Percentiles rank a stretch among this genome's conserved stretches.
Evolutionary conservation across 2,329 filamentous ascomycete genomes (phyloP).

Genomic region (Emmonsia crescens): DNA sequence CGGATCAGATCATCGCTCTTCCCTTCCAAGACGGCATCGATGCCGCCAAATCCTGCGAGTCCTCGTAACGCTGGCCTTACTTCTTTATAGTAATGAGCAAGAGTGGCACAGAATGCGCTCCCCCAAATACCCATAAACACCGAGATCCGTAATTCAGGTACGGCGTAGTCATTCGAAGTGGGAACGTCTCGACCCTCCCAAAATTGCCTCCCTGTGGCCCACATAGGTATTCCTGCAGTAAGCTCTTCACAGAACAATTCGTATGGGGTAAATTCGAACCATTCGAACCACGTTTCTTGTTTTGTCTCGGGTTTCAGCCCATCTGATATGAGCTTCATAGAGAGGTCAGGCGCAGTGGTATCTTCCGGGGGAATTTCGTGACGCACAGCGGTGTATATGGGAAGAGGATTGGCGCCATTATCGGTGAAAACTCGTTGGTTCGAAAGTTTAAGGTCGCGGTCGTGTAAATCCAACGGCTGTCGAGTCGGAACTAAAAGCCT

Average conservation of each 20-base stretch:
- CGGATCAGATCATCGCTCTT: slow-evolving; percentile 77
- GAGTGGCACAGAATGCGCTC: slow-evolving; percentile 87
- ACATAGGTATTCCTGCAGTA: slow-evolving; percentile 82
- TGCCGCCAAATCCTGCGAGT: slow-evolving; percentile 59
- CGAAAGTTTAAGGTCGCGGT: slow-evolving; percentile 78
- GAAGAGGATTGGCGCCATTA: slow-evolving; percentile 70
- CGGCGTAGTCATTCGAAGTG: slow-evolving; percentile 52
- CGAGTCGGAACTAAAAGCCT: slow-evolving; percentile 73
- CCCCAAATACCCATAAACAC: slow-evolving; percentile 91
- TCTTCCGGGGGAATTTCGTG: slow-evolving; percentile 69
- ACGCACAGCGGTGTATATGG: slow-evolving; percentile 89
- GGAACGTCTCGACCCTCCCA: slow-evolving; percentile 58
- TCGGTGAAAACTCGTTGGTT: slow-evolving; percentile 69
- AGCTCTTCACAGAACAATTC: slow-evolving; percentile 95
- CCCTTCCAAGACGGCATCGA: slow-evolving; percentile 75
- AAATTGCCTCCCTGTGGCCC: slow-evolving; percentile 81
- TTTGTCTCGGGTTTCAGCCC: slow-evolving; percentile 37
- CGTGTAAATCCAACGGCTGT: slow-evolving; percentile 64
- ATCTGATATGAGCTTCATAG: slow-evolving; percentile 16
- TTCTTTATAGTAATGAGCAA: slow-evolving; percentile 94
- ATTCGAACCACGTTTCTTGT: slow-evolving; percentile 84
- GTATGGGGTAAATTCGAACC: slow-evolving; percentile 92
- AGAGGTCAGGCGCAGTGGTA: slow-evolving; percentile 14
- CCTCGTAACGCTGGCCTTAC: slow-evolving; percentile 70
- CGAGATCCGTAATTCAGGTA: slow-evolving; percentile 76